A percentile compares a stretch with the other conserved stretches of the same genome.
Evolutionary conservation across 2,329 filamentous ascomycete species (phyloP).

Genomic region (Monilinia polystroma): DNA sequence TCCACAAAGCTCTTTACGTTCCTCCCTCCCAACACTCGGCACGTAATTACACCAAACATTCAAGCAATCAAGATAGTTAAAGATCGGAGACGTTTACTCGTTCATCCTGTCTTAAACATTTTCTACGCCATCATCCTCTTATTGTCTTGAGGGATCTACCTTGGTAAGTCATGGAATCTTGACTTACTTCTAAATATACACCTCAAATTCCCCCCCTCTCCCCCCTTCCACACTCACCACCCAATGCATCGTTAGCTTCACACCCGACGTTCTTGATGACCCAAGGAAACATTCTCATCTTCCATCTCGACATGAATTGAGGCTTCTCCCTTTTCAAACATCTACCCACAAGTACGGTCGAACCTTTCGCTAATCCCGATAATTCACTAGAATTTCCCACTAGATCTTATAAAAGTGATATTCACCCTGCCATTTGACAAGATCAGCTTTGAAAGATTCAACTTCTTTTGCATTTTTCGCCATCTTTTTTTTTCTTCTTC

Average conservation of each 20-base stretch:
- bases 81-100: constrained; percentile 43
- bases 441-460: constrained; percentile 26
- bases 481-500: constrained; percentile 26
- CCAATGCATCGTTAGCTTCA: constrained; percentile 26
- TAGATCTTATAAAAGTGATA: constrained; percentile 23
- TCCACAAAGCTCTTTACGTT: constrained; percentile 27
- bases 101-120: constrained; percentile 37
- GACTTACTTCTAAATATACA: neutral
- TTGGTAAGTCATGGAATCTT: constrained; percentile 19
- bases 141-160: constrained; percentile 27
- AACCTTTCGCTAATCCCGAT: constrained; percentile 20
- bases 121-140: constrained; percentile 3
- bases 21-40: constrained; percentile 34
- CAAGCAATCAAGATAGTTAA: constrained; percentile 25
- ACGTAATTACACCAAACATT: constrained; percentile 30
- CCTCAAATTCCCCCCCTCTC: neutral
- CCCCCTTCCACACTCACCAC: constrained; percentile 22
- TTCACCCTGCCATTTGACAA: constrained; percentile 28
- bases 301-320: constrained; percentile 7
- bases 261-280: constrained; percentile 1
- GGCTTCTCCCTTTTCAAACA: constrained; percentile 12
- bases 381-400: constrained; percentile 19
- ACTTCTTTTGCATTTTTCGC: constrained; percentile 28
- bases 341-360: constrained; percentile 6
- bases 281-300: constrained; percentile 27